Evolutionary conservation across 2,329 filamentous ascomycete species (phyloP).

Genomic region (Colletotrichum chrysophilum): DNA sequence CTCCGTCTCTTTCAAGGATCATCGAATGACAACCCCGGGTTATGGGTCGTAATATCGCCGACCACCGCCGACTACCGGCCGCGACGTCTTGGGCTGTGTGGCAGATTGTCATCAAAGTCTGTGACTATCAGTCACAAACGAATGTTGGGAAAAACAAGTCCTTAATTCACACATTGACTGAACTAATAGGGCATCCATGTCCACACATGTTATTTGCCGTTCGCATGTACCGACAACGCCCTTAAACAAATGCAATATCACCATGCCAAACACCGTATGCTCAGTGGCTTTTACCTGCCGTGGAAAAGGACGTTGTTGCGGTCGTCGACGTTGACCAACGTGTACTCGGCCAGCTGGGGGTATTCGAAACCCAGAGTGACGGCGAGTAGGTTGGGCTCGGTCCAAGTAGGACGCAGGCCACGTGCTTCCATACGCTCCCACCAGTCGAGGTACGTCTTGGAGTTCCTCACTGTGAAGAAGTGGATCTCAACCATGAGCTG

Average conservation of each 20-base stretch:
- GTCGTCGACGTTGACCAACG: conserved; percentile 27
- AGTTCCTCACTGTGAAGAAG: conserved; percentile 7
- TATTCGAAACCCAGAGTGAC: conserved; percentile 10
- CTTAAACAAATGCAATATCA: background rate
- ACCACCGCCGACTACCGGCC: background rate
- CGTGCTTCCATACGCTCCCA: conserved; percentile 27
- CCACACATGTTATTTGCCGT: background rate
- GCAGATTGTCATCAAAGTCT: background rate
- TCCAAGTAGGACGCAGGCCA: conserved; percentile 28
- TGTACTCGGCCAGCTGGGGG: conserved; percentile 26
- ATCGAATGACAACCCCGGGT: background rate
- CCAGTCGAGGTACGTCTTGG: conserved; percentile 24
- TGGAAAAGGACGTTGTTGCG: conserved; percentile 15
- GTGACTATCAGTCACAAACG: background rate
- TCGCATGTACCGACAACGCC: background rate
- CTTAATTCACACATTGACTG: background rate
- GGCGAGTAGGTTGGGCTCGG: conserved; percentile 27
- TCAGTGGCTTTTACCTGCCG: background rate
- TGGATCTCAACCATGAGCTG: conserved; percentile 27
- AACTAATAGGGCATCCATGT: background rate
- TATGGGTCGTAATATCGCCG: background rate
- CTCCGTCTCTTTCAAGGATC: background rate
- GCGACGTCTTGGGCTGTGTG: background rate
- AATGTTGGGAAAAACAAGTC: background rate
- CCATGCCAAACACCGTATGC: background rate